Conservation (phyloP, 2,329 filamentous ascomycete species). For the Ophiostoma angusticollis region DNA sequence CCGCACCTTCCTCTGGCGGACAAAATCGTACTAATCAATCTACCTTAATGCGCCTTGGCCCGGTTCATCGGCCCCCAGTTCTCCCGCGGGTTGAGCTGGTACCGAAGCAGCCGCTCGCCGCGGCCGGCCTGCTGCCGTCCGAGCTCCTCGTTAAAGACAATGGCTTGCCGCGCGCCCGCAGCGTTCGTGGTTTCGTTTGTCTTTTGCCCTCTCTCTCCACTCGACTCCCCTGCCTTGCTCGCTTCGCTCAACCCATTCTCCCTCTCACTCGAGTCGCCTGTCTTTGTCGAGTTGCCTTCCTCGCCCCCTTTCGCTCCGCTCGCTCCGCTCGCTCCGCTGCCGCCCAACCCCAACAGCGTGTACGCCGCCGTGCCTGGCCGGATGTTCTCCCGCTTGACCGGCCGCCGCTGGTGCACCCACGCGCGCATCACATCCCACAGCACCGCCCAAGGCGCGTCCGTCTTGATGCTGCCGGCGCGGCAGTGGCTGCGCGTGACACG, state of each 20-base stretch:
- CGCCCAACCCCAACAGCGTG: conserved; percentile 58
- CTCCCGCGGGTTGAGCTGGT: conserved; percentile 78
- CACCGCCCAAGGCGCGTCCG: conserved; percentile 77
- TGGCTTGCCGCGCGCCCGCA: conserved; percentile 24
- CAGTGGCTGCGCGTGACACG: conserved; percentile 76
- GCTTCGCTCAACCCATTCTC: too few species aligned
- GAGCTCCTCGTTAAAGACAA: conserved; percentile 64
- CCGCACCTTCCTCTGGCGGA: too few species aligned
- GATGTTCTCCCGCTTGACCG: conserved; percentile 60
- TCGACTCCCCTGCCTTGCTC: too few species aligned
- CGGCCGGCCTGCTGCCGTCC: conserved; percentile 50
- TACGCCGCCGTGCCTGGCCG: conserved; percentile 59
- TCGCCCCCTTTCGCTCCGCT: background rate
- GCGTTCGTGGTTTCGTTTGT: conserved; percentile 12
- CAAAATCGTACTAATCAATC: too few species aligned
- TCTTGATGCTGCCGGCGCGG: conserved; percentile 81
- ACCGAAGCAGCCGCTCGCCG: conserved; percentile 61
- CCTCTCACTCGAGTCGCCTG: conserved; percentile 9
- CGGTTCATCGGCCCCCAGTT: conserved; percentile 83
- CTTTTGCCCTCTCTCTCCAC: too few species aligned
- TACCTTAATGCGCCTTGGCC: conserved; percentile 40
- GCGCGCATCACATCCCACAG: conserved; percentile 92
- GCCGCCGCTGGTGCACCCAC: conserved; percentile 71
- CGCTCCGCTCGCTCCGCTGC: conserved; percentile 23
- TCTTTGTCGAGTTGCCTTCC: conserved; percentile 13